Conservation (phyloP, 148 eudicot species). For the Salicornia ramosissima region DNA sequence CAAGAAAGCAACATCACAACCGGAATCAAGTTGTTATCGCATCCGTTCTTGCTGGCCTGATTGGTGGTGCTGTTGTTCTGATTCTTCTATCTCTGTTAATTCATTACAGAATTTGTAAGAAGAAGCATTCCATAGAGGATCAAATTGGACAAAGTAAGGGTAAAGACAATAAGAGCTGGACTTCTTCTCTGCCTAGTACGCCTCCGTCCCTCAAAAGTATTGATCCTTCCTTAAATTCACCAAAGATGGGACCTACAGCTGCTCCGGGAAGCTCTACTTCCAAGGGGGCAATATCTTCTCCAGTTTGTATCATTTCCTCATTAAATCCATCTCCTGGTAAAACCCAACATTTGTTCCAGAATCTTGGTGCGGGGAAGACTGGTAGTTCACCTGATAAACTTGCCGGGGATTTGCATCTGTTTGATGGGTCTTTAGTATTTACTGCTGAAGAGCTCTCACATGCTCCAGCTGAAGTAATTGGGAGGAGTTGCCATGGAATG, state of each 20-base stretch:
- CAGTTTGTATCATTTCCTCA: constrained; percentile 22
- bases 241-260: constrained; percentile 18
- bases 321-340: constrained; percentile 34
- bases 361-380: constrained; percentile 30
- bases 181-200: constrained; percentile 26
- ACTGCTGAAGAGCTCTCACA: constrained; percentile 57
- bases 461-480: constrained; percentile 66
- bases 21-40: constrained; percentile 35
- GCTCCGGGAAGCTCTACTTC: constrained; percentile 23
- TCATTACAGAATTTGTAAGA: constrained; percentile 34
- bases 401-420: constrained; percentile 57
- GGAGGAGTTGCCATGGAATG: constrained; percentile 70
- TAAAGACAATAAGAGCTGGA: constrained; percentile 29
- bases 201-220: constrained; percentile 25
- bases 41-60: constrained; percentile 45
- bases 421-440: constrained; percentile 47
- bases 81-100: constrained; percentile 35
- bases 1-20: constrained; percentile 28
- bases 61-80: constrained; percentile 34
- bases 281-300: constrained; percentile 31
- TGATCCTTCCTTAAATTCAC: constrained; percentile 26
- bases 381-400: constrained; percentile 63
- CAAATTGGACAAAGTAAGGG: constrained; percentile 26
- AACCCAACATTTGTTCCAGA: constrained; percentile 26
- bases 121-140: constrained; percentile 15